These are phyloP conservation scores for Notholithocarpus densiflorus DNA, from an alignment of 306 rosid genomes.

Conservation along the genomic window DNA sequence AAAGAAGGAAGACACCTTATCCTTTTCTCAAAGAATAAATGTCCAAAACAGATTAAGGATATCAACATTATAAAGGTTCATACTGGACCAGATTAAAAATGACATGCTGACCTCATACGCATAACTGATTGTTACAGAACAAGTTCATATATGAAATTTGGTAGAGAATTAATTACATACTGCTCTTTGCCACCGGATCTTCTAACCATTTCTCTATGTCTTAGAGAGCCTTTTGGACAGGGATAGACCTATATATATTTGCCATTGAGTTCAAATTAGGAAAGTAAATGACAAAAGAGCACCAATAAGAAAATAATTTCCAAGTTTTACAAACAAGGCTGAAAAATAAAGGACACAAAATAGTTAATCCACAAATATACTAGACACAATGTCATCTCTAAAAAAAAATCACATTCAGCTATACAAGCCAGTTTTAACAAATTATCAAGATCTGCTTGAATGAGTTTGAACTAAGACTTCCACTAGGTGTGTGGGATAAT, in stretches of 20 bases:
- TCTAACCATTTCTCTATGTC: slow-evolving; percentile 78
- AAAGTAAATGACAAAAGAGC: slow-evolving; percentile 5
- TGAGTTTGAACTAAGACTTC: background rate
- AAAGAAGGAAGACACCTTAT: background rate
- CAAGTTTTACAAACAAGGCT: slow-evolving; percentile 8
- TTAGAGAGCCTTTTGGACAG: slow-evolving; percentile 88
- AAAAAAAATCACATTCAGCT: background rate
- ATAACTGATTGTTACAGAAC: background rate
- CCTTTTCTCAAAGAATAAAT: background rate
- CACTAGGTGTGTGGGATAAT: background rate
- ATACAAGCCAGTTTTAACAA: background rate
- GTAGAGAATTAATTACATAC: slow-evolving; percentile 51
- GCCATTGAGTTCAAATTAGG: slow-evolving; percentile 26
- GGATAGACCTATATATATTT: slow-evolving; percentile 70
- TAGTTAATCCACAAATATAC: background rate
- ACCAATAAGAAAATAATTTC: slow-evolving; percentile 13
- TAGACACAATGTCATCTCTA: background rate
- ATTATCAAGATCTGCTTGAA: no score
- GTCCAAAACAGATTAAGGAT: background rate
- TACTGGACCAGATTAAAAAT: background rate
- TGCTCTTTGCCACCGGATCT: slow-evolving; percentile 78
- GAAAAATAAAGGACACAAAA: background rate
- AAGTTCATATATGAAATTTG: slow-evolving; percentile 10
- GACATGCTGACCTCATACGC: background rate
- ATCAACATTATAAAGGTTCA: background rate